Conservation (phyloP, 2,329 filamentous ascomycete species). For the Furcasterigmium sp. region DNA sequence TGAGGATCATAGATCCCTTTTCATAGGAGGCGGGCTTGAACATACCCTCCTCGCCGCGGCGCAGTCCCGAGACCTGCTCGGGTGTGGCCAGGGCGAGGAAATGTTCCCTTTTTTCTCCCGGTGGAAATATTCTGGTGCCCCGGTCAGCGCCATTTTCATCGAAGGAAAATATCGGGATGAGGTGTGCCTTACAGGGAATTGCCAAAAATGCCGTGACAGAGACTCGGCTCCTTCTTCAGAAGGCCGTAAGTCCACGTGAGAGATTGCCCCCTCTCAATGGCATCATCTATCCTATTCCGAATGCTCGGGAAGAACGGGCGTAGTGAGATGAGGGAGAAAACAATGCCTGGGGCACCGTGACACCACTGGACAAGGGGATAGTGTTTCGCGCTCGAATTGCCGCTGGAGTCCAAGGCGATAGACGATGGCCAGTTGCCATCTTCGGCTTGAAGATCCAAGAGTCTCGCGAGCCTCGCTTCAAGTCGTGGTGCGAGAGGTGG, state of each 20-base stretch:
- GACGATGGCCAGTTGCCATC: slow-evolving; percentile 61
- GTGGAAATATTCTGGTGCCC: slow-evolving; percentile 18
- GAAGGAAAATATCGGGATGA: too few species aligned
- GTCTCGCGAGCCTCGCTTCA: slow-evolving; percentile 42
- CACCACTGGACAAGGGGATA: slow-evolving; percentile 57
- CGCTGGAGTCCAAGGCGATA: slow-evolving; percentile 28
- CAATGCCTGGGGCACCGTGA: slow-evolving; percentile 60
- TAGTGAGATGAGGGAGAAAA: slow-evolving; percentile 53
- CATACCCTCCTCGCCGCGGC: slow-evolving; percentile 20
- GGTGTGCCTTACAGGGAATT: slow-evolving; percentile 50
- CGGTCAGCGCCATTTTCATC: slow-evolving; percentile 19
- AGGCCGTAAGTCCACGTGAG: slow-evolving; percentile 53
- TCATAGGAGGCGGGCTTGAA: slow-evolving; percentile 33
- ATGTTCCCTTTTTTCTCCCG: slow-evolving; percentile 37
- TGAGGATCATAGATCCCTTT: slow-evolving; percentile 21
- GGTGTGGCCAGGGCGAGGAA: slow-evolving; percentile 54
- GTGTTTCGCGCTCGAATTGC: background rate
- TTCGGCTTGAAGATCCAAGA: slow-evolving; percentile 55
- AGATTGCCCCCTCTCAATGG: slow-evolving; percentile 44
- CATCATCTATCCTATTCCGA: slow-evolving; percentile 44
- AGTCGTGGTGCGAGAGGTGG: slow-evolving; percentile 49
- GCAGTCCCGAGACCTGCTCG: slow-evolving; percentile 44
- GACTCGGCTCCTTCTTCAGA: slow-evolving; percentile 57
- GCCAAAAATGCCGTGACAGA: slow-evolving; percentile 62
- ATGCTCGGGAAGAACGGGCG: slow-evolving; percentile 50